Evolutionary conservation across 164 flowering plant genomes (phyloP).

Genomic region (Stephania cephalantha): DNA sequence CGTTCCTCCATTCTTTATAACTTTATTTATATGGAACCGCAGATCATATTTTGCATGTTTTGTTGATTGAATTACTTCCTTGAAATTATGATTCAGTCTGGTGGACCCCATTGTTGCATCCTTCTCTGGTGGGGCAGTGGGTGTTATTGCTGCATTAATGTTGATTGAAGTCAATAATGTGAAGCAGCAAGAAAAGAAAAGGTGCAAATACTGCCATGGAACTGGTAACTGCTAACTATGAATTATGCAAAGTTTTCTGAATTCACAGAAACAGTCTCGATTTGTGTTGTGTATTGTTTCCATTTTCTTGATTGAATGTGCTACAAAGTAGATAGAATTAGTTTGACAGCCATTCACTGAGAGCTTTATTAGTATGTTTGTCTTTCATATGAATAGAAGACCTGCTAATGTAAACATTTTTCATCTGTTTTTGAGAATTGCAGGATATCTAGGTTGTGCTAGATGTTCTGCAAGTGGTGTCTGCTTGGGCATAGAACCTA

Average conservation of each 20-base stretch:
- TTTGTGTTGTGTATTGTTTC: neutral
- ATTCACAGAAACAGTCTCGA: too few species aligned
- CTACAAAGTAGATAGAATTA: too few species aligned
- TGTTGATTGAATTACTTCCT: slow-evolving; percentile 6
- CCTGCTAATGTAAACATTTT: neutral
- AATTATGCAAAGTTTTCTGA: neutral
- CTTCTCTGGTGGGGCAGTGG: slow-evolving; percentile 93
- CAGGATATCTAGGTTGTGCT: slow-evolving; percentile 93
- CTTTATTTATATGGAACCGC: too few species aligned
- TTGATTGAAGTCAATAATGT: slow-evolving; percentile 82
- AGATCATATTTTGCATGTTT: slow-evolving; percentile 2
- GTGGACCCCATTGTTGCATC: slow-evolving; percentile 97
- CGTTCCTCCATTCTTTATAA: too few species aligned
- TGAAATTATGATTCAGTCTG: slow-evolving; percentile 50
- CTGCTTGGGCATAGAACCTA: slow-evolving; percentile 56
- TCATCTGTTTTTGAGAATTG: neutral
- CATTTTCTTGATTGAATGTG: neutral
- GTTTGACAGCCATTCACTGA: too few species aligned
- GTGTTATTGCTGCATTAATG: slow-evolving; percentile 90
- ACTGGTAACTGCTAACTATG: slow-evolving; percentile 70
- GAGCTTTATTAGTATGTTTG: neutral
- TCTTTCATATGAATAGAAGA: neutral
- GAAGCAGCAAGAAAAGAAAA: slow-evolving; percentile 80
- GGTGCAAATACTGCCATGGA: slow-evolving; percentile 89
- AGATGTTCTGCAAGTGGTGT: slow-evolving; percentile 85